Conservation (phyloP, 2,329 filamentous ascomycete genomes). For the Teratosphaeria zuluensis region DNA sequence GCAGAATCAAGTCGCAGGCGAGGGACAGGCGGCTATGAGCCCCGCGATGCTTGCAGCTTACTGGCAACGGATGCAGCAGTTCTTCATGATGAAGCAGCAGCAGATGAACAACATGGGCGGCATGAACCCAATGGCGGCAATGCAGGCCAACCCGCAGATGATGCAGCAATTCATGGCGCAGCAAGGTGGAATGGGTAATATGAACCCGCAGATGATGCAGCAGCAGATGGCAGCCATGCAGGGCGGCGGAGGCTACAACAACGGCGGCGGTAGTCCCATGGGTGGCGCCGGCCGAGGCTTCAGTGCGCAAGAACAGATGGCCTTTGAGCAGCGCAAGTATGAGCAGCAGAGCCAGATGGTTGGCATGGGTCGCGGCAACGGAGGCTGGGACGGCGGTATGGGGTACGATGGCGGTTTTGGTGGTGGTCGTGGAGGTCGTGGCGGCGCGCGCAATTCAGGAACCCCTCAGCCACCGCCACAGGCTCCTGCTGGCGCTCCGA, state of each 20-base stretch:
- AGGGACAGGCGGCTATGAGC: constrained; percentile 59
- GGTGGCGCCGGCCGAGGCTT: constrained; percentile 31
- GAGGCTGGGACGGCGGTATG: constrained; percentile 66
- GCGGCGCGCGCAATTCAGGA: constrained; percentile 11
- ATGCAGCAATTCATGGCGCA: constrained; percentile 30
- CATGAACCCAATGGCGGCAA: constrained; percentile 17
- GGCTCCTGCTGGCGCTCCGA: constrained; percentile 72
- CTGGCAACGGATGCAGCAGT: constrained; percentile 97
- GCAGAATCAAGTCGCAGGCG: constrained; percentile 13
- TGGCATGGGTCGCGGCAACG: constrained; percentile 33
- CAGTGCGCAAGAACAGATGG: constrained; percentile 61
- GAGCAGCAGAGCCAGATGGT: constrained; percentile 51
- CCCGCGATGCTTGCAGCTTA: constrained; percentile 98
- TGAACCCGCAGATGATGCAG: constrained; percentile 50
- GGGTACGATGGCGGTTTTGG: constrained; percentile 68
- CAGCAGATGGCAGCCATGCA: constrained; percentile 39
- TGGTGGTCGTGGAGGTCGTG: constrained; percentile 24
- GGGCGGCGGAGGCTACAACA: constrained; percentile 25
- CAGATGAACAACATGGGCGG: constrained; percentile 31
- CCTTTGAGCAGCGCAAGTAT: constrained; percentile 71
- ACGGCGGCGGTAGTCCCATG: constrained; percentile 14
- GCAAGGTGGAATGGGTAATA: constrained; percentile 23
- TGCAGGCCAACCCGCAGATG: constrained; percentile 42
- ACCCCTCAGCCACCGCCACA: constrained; percentile 27
- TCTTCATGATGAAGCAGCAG: constrained; percentile 59